phyloP scores from a whole-genome alignment of 1,139 yeast genomes.

The Arxiozyma heterogenica region DNA sequence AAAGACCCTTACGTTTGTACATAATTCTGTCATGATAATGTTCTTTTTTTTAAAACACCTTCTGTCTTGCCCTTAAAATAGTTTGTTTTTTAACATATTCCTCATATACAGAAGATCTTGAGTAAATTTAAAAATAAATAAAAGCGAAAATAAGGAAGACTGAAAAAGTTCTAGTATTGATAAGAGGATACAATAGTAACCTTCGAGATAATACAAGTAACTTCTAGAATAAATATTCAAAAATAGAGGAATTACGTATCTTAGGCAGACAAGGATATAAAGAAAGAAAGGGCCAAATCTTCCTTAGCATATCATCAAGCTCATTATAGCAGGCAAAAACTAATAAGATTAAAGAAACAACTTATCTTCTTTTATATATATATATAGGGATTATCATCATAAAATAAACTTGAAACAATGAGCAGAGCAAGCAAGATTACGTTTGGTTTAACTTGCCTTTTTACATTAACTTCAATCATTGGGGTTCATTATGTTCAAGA shows the following conservation, averaged over 20 bases:
- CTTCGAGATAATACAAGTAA: no score
- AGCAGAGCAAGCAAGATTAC: slow-evolving; percentile 67
- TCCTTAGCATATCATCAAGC: background rate
- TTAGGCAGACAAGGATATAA: background rate
- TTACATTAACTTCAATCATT: slow-evolving; percentile 50
- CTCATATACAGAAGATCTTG: background rate
- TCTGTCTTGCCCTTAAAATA: background rate
- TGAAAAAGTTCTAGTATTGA: background rate
- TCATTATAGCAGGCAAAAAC: background rate
- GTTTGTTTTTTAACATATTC: background rate
- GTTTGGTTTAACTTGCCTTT: slow-evolving; percentile 47
- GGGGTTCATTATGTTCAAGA: slow-evolving; percentile 64
- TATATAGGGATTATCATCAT: background rate
- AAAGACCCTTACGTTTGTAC: background rate
- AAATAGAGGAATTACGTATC: no score
- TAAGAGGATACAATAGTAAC: background rate
- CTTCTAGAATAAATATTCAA: background rate
- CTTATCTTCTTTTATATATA: background rate
- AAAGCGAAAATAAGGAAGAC: background rate
- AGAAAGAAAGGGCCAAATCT: background rate
- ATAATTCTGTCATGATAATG: background rate
- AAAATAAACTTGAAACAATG: slow-evolving; percentile 33
- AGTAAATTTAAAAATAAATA: background rate
- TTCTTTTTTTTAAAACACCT: background rate
- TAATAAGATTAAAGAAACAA: no score